These are phyloP conservation scores for Phytophthora brassicae DNA, from an alignment of 352 stramenopile genomes.

Conservation along the genomic window DNA sequence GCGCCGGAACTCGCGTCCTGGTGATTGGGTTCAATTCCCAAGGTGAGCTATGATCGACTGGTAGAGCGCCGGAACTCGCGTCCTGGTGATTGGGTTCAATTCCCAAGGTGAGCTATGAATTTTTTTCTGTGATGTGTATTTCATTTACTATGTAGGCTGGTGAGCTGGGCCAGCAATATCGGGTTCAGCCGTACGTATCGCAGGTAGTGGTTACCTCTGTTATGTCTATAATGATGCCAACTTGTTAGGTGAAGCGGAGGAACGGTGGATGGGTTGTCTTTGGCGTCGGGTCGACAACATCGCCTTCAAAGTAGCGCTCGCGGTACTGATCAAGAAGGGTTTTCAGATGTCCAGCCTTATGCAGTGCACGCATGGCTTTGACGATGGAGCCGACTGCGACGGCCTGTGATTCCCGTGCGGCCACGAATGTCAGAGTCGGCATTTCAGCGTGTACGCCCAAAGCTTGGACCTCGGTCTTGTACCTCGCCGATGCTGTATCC, in stretches of 20 bases:
- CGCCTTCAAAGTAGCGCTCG: not conserved
- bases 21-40: too few species aligned
- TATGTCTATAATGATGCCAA: not conserved
- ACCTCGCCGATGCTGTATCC: not conserved
- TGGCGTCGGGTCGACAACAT: not conserved
- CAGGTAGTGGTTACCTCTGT: not conserved
- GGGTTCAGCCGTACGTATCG: too few species aligned
- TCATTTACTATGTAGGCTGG: too few species aligned
- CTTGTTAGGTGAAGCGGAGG: not conserved
- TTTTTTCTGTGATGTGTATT: too few species aligned
- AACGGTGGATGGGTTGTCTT: not conserved
- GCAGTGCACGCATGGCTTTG: not conserved
- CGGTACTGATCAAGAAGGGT: not conserved
- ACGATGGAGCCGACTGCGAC: not conserved
- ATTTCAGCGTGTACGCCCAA: not conserved
- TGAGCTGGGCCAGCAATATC: too few species aligned
- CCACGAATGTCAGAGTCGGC: not conserved
- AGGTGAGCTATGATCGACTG: too few species aligned
- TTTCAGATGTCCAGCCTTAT: not conserved
- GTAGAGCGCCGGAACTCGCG: too few species aligned
- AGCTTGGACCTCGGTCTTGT: not conserved
- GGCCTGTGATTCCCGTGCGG: not conserved
- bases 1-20: too few species aligned
- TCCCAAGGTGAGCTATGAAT: too few species aligned
- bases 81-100: too few species aligned